A percentile compares a stretch with the other conserved stretches of the same genome.
Evolutionary conservation across 495 filamentous ascomycete genomes (phyloP).

Genomic region (Tuber brumale): DNA sequence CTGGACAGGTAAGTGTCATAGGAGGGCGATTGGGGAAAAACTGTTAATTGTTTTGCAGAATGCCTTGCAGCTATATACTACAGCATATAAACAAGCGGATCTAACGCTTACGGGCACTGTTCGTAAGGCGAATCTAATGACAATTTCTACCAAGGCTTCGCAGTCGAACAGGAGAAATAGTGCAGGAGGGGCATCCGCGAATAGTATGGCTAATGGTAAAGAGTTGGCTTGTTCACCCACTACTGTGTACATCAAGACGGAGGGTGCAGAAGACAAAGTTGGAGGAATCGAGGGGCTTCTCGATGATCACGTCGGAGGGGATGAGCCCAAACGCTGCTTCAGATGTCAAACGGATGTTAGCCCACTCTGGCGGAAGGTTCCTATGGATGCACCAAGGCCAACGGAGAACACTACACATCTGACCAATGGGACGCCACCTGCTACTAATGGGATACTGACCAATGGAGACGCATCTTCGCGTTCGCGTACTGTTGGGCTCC

Average conservation of each 20-base stretch:
- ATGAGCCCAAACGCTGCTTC: conserved; percentile 37
- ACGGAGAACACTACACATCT: conserved; percentile 28
- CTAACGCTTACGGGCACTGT: conserved; percentile 81
- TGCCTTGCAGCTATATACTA: conserved; percentile 76
- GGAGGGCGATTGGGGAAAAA: not conserved
- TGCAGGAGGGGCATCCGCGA: conserved; percentile 25
- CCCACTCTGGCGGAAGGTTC: conserved; percentile 41
- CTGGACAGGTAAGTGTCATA: conserved; percentile 42
- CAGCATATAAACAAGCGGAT: conserved; percentile 91
- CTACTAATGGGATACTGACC: conserved; percentile 25
- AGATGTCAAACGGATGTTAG: conserved; percentile 36
- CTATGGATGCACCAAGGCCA: conserved; percentile 21
- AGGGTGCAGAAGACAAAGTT: conserved; percentile 33
- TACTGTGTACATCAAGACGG: conserved; percentile 38
- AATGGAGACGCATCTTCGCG: conserved; percentile 23
- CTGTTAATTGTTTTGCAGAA: conserved; percentile 48
- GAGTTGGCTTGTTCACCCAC: conserved; percentile 39
- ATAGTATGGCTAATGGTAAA: conserved; percentile 23
- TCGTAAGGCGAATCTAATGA: conserved; percentile 68
- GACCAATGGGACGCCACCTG: conserved; percentile 31
- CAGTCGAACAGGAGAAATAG: conserved; percentile 39
- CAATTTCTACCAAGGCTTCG: conserved; percentile 40
- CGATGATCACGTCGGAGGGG: conserved; percentile 37
- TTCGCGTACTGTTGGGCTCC: conserved; percentile 25
- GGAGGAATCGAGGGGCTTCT: conserved; percentile 35